Base-by-base conservation (phyloP, 257 asterid species). In the Nemophila menziesii region DNA sequence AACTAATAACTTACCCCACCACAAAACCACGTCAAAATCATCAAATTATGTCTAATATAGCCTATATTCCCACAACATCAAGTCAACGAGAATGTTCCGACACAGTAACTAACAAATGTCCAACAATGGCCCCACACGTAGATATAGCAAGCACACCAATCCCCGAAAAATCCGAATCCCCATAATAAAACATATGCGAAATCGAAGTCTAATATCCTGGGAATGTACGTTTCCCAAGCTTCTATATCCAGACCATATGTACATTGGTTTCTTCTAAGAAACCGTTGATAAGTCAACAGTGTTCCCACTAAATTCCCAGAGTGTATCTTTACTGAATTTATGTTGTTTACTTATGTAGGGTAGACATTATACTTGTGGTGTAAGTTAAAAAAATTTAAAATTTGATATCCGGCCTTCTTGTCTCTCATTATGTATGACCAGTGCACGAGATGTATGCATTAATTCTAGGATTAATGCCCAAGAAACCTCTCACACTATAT, bases 141-240 rank as follows among this genome's bases (percentile, higher is more conserved):
- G 97, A 95, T 61, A 87, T 95, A 6, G 95, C 97, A 51, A 95
- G 97, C 13, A 87, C 95, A 17, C 97, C 95, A 0, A 87, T 87
- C 15, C 97, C 97, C 0, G 97, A 95, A 49, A 87, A 87, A 48
- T 95, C 83, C n/a, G 97, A 87, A 65, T 87, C 97, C 36, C 97
- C 97, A 33, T 95, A 87, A 60, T 93, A 80, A 10, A 57, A 61
- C 47, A 87, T 93, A 37, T 72, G 72, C 1, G 78, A 46, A 33
- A 87, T 63, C 21, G 95, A 92, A 36, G 92, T 75, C 8, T 92
- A 65, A 53, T 87, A 90, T 27, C 90, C 93, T 0, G 93, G 95
- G 54, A 87, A 87, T 2, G 92, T 57, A 44, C 54, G 75, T 70
- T 75, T 51, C 4, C 97, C 95, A n/a, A 1, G 93, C 93, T 55